Percentiles rank a stretch among this genome's conserved stretches.
Evolutionary conservation across 495 filamentous ascomycete genomes (phyloP).

Genomic region (Neurospora cerealis): DNA sequence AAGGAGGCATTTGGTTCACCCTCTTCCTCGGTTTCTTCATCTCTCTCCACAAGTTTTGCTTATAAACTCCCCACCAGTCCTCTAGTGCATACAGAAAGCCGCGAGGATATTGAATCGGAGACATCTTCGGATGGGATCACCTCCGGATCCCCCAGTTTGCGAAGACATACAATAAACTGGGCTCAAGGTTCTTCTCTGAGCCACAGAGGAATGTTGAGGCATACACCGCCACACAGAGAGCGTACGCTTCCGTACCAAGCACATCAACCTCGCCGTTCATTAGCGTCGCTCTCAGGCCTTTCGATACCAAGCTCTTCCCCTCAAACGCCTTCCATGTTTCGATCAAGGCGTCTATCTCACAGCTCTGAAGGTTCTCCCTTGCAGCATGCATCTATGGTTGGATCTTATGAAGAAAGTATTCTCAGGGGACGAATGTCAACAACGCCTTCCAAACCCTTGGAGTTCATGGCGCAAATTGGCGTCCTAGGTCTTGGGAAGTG

Average conservation of each 20-base stretch:
- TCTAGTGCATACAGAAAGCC: constrained; percentile 80
- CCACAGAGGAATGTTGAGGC: constrained; percentile 21
- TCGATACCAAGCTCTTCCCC: constrained; percentile 44
- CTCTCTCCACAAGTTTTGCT: constrained; percentile 71
- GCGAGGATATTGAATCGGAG: constrained; percentile 65
- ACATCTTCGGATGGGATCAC: constrained; percentile 37
- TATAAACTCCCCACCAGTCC: constrained; percentile 88
- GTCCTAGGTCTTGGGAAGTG: constrained; percentile 86
- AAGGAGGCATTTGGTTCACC: constrained; percentile 21
- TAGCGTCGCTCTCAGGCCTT: constrained; percentile 52
- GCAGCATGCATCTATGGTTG: constrained; percentile 89
- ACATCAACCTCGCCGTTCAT: constrained; percentile 62
- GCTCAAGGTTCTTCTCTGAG: constrained; percentile 19
- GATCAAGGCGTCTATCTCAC: constrained; percentile 59
- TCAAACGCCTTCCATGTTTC: constrained; percentile 48
- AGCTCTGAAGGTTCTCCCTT: constrained; percentile 65
- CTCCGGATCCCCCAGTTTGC: constrained; percentile 17
- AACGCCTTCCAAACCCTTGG: constrained; percentile 82
- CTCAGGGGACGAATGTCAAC: constrained; percentile 94
- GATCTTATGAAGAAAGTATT: constrained; percentile 96
- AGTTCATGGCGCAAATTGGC: constrained; percentile 93
- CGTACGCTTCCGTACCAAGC: constrained; percentile 53
- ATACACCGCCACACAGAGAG: constrained; percentile 37
- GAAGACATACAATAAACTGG: constrained; percentile 32
- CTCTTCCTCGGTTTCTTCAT: constrained; percentile 62